Conservation (phyloP, 2,329 filamentous ascomycete species). For the Exophiala alcalophila region DNA sequence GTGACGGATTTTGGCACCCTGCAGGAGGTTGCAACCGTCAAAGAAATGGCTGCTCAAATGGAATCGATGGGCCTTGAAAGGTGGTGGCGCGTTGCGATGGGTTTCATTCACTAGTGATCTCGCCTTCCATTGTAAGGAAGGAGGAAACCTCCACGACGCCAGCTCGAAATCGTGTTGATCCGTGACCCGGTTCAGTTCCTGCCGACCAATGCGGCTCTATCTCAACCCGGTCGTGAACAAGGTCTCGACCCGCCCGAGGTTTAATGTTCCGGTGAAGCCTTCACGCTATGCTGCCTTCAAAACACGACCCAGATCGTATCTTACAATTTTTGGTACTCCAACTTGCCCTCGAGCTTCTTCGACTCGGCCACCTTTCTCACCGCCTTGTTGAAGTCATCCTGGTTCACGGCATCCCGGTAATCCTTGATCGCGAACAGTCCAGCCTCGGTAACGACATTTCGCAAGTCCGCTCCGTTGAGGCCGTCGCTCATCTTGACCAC, state of each 20-base stretch:
- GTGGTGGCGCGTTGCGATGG: constrained; percentile 71
- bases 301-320: constrained; percentile 7
- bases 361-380: constrained; percentile 95
- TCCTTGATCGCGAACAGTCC: constrained; percentile 98
- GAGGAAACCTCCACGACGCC: too few relatives aligned
- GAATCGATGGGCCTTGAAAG: constrained; percentile 53
- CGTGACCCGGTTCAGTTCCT: too few relatives aligned
- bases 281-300: constrained; percentile 13
- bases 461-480: constrained; percentile 92
- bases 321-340: constrained; percentile 95
- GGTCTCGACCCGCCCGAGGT: too few relatives aligned
- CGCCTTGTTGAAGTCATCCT: constrained; percentile 99
- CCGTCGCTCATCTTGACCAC: constrained; percentile 99
- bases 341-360: constrained; percentile 98
- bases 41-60: constrained; percentile 64
- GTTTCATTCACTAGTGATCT: constrained; percentile 37
- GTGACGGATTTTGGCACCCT: constrained; percentile 35
- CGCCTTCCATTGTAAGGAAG: too few relatives aligned
- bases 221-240: too few relatives aligned
- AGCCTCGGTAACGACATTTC: constrained; percentile 97
- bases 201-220: too few relatives aligned
- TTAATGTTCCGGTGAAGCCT: too few relatives aligned
- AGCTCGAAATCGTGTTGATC: too few relatives aligned
- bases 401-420: constrained; percentile 91
- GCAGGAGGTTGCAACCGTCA: constrained; percentile 61